These are phyloP conservation scores for Colletotrichum tabaci DNA, from an alignment of 2,329 filamentous ascomycete species.

Conservation along the genomic window DNA sequence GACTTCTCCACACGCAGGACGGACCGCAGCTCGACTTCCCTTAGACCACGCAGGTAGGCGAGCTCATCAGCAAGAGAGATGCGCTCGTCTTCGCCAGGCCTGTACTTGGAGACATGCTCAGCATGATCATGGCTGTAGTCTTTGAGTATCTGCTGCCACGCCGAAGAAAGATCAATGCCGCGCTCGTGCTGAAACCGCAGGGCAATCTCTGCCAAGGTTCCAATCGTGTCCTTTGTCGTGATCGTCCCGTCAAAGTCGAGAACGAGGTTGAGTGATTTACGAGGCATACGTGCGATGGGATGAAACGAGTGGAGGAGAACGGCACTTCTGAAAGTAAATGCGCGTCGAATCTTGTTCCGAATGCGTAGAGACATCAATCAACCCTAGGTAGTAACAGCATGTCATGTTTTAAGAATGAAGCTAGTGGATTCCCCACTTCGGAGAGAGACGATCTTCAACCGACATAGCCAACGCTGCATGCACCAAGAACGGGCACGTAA, in stretches of 20 bases:
- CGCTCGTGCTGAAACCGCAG: slow-evolving; percentile 50
- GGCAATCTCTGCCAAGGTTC: slow-evolving; percentile 61
- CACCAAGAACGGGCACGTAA: not conserved
- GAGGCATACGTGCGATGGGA: slow-evolving; percentile 37
- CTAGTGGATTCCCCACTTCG: slow-evolving; percentile 25
- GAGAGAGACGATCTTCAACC: not conserved
- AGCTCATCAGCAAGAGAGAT: slow-evolving; percentile 56
- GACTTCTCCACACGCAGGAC: slow-evolving; percentile 59
- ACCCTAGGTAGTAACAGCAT: not conserved
- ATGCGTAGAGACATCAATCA: not conserved
- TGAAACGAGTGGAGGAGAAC: not conserved
- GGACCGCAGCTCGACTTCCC: slow-evolving; percentile 62
- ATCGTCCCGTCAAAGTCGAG: slow-evolving; percentile 75
- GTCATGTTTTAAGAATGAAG: not conserved
- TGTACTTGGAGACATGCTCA: slow-evolving; percentile 54
- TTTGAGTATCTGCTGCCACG: slow-evolving; percentile 62
- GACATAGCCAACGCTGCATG: not conserved
- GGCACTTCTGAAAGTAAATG: not conserved
- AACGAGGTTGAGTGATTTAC: slow-evolving; percentile 58
- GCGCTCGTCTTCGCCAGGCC: slow-evolving; percentile 52
- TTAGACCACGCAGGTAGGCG: slow-evolving; percentile 60
- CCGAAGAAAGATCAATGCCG: slow-evolving; percentile 52
- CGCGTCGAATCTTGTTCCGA: not conserved
- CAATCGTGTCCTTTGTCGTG: slow-evolving; percentile 68
- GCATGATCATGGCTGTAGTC: slow-evolving; percentile 61